Percentiles rank a stretch among this genome's conserved stretches.
Evolutionary conservation across 1,139 yeast genomes (phyloP).

Genomic region (Candida smagusa): DNA sequence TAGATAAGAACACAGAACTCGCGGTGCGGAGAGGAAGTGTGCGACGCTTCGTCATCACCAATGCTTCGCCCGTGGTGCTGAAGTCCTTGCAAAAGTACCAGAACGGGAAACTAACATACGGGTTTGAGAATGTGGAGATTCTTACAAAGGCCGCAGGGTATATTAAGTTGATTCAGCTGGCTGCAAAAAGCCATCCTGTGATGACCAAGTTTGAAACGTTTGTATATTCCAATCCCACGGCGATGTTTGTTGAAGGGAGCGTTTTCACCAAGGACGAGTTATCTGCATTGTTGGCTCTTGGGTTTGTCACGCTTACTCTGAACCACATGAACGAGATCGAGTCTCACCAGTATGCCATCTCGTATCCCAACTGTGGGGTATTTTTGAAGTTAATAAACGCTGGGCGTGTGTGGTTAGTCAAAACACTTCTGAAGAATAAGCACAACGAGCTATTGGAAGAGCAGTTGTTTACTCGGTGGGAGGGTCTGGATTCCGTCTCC

Average conservation of each 20-base stretch:
- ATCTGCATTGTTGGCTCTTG: slow-evolving; percentile 41
- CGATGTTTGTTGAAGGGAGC: slow-evolving; percentile 24
- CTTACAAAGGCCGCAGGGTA: slow-evolving; percentile 28
- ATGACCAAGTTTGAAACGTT: slow-evolving; percentile 24
- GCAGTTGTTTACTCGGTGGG: slow-evolving; percentile 48
- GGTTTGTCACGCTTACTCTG: slow-evolving; percentile 53
- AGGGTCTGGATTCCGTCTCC: slow-evolving; percentile 36
- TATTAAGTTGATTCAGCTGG: slow-evolving; percentile 14
- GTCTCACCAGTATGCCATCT: slow-evolving; percentile 44
- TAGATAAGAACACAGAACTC: slow-evolving; percentile 39
- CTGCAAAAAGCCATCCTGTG: slow-evolving; percentile 6
- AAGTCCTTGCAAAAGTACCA: slow-evolving; percentile 30
- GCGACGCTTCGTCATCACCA: slow-evolving; percentile 40
- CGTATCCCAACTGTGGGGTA: slow-evolving; percentile 64
- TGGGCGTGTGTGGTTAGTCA: slow-evolving; percentile 51
- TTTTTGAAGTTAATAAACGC: slow-evolving; percentile 45
- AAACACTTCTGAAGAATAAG: slow-evolving; percentile 37
- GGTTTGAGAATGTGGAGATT: slow-evolving; percentile 44
- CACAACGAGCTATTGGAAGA: slow-evolving; percentile 56
- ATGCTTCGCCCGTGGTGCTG: slow-evolving; percentile 46
- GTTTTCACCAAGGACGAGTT: slow-evolving; percentile 28
- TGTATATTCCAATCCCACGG: slow-evolving; percentile 26
- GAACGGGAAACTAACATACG: slow-evolving; percentile 39
- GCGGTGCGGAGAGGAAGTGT: slow-evolving; percentile 31
- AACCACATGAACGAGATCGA: slow-evolving; percentile 48